Base-by-base conservation (phyloP, 441 rosid genomes). In the Croton setiger region DNA sequence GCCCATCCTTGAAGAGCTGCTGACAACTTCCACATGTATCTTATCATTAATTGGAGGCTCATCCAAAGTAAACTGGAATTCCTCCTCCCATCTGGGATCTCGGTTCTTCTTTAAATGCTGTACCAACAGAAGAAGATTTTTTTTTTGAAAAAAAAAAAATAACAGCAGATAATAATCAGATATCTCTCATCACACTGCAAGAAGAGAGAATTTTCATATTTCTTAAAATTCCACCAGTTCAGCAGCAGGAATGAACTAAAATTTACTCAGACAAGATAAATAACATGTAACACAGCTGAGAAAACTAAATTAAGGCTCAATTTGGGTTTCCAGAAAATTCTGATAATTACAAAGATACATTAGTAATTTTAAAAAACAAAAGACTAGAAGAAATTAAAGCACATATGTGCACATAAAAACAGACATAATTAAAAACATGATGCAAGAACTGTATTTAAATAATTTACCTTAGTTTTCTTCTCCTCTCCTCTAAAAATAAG, bases 21-120 rank as follows among this genome's bases (percentile, higher is more conserved):
- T 94, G 63, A 82, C 70, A 70, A 94, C 96, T 85, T 94, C 98
- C 54, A 87, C 89, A 41, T 88, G 98, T 51, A 94, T 27, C 80
- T 81, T 94, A 48, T 91, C 93, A 13, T 83, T 79, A 44, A 73
- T 57, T 0, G 98, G 98, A 69, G 96, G 88, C 80, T 91, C 97
- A 13, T 90, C 97, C 63, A 91, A 75, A 63, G 76, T 72, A 74
- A 91, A 91, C 64, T 81, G 58, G 80, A 89, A 94, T 64, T 94
- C 97, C 76, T 94, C 92, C 59, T 81, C 93, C 98, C 98, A 94
- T 80, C 96, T 90, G 52, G 97, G 98, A 80, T 90, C 96, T 81
- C 98, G 82, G 78, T 80, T 89, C 85, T 94, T 94, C 89, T 91
- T 94, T 64, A 94, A 69, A 15, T 67, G 75, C 96, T 89, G 86